Evolutionary conservation across 805 yeast species (phyloP).

Genomic region (Saccharomycopsis lassenensis): DNA sequence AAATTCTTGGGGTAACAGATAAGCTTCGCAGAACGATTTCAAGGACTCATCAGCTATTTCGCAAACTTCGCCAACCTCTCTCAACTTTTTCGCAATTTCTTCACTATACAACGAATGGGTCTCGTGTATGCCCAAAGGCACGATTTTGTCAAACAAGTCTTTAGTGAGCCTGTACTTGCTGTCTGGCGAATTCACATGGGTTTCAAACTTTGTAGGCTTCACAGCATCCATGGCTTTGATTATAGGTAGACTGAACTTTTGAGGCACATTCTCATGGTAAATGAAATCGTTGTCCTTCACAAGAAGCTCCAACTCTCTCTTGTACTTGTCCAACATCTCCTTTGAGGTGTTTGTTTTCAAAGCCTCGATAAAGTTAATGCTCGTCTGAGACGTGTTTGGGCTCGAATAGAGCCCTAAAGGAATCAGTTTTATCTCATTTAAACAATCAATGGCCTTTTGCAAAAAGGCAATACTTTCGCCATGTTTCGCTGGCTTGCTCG

Average conservation of each 20-base stretch:
- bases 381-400: conserved; percentile 7
- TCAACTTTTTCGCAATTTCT: conserved; percentile 65
- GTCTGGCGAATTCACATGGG: conserved; percentile 29
- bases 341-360: conserved; percentile 26
- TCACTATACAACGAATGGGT: conserved; percentile 82
- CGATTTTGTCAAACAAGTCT: conserved; percentile 64
- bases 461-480: conserved; percentile 68
- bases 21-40: conserved; percentile 66
- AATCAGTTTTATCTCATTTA: conserved; percentile 36
- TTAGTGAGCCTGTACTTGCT: conserved; percentile 29
- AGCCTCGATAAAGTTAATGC: conserved; percentile 8
- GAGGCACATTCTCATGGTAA: conserved; percentile 70
- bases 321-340: conserved; percentile 25
- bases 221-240: conserved; percentile 62
- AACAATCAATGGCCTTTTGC: conserved; percentile 8
- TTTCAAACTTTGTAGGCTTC: conserved; percentile 42
- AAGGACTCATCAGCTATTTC: conserved; percentile 75
- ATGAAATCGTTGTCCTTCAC: conserved; percentile 84
- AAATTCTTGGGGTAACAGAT: no score
- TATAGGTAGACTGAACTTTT: conserved; percentile 46
- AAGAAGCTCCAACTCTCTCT: conserved; percentile 28
- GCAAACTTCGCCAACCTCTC: conserved; percentile 62
- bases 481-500: conserved; percentile 34
- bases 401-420: conserved; percentile 10
- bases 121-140: conserved; percentile 83